Percentiles rank a stretch among this genome's conserved stretches.
Evolutionary conservation across 1,284 basidiomycete genomes (phyloP).

Genomic region (Ganoderma leucocontextum): DNA sequence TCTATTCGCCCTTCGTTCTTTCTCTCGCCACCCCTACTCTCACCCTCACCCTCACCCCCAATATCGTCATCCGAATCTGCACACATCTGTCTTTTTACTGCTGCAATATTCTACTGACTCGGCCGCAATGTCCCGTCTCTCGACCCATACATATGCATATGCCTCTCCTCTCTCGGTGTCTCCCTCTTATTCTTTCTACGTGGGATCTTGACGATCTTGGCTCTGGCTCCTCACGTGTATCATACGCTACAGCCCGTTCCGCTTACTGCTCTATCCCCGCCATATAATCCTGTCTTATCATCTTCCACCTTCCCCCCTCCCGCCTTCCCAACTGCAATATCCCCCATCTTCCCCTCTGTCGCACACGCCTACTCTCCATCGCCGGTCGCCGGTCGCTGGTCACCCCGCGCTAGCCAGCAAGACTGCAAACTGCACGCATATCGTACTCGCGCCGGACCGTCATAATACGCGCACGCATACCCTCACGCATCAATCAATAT

Average conservation of each 20-base stretch:
- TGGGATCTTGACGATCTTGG: conserved; percentile 34
- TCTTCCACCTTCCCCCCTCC: conserved; percentile 3
- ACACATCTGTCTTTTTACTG: conserved; percentile 17
- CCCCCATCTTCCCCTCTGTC: neutral
- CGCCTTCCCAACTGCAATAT: neutral
- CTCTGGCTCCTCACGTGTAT: conserved; percentile 26
- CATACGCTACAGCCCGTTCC: conserved; percentile 22
- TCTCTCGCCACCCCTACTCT: neutral
- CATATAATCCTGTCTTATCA: conserved; percentile 15
- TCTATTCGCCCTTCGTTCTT: neutral
- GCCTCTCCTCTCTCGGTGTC: conserved; percentile 8
- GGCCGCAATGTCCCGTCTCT: conserved; percentile 1
- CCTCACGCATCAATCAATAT: conserved; percentile 22
- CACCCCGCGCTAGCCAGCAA: conserved; percentile 11
- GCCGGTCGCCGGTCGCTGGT: conserved; percentile 5
- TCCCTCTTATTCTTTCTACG: conserved; percentile 9
- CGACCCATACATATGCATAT: conserved; percentile 8
- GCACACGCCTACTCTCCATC: neutral
- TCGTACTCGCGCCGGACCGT: conserved; percentile 15
- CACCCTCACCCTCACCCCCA: neutral
- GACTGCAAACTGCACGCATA: conserved; percentile 15
- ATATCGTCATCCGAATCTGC: neutral
- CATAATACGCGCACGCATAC: conserved; percentile 32
- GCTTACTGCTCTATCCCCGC: conserved; percentile 4
- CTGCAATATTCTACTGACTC: conserved; percentile 9